Base-by-base conservation (phyloP, 768 basidiomycete species). In the Suillus hirtellus region DNA sequence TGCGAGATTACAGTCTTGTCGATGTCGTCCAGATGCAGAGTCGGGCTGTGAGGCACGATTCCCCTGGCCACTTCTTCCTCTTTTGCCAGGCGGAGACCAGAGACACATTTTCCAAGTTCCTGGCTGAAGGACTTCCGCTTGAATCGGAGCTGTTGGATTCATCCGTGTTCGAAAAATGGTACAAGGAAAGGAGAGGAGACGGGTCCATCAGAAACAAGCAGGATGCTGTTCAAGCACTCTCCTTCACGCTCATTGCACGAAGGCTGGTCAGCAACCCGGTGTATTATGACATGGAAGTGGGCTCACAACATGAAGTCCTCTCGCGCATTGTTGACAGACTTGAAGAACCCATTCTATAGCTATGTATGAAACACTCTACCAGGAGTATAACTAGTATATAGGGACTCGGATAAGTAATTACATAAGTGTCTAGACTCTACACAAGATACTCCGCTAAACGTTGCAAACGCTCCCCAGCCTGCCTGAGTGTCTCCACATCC, bases 21-120 rank as follows among this genome's bases (percentile, higher is more conserved):
- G 95, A 99, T 68, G 76, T 99, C 42, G 87, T 92, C 59, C 88
- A 86, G 63, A 99, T 99, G 96, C 96, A 99, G 75, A 86, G 92
- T 61, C 85, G 87, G 38, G 95, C 95, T 4, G 84, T 94, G 14
- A 84, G 83, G 61, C 86, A 88, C 66, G 76, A 80, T 1, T 81
- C 79, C 11, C 67, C 78, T 0, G 90, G 93, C 0, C 82, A 82
- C 62, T 95, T 96, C 77, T 81, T 90, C 70, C 76, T 99, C 53
- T 92, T 99, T 72, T 98, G 96, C 74, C 96, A 95, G 67, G 81
- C 87, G 7, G 96, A 97, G 73, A 86, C 89, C 55, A 85, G 87
- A 65, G 92, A 94, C 65, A 89, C 89, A 15, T 88, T 94, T 72
- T 83, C 84, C 50, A 87, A 90, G 31, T 95, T 96, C 79, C 77